Base-by-base conservation (phyloP, 2,329 filamentous ascomycete genomes). In the Hypoxylon sp. region DNA sequence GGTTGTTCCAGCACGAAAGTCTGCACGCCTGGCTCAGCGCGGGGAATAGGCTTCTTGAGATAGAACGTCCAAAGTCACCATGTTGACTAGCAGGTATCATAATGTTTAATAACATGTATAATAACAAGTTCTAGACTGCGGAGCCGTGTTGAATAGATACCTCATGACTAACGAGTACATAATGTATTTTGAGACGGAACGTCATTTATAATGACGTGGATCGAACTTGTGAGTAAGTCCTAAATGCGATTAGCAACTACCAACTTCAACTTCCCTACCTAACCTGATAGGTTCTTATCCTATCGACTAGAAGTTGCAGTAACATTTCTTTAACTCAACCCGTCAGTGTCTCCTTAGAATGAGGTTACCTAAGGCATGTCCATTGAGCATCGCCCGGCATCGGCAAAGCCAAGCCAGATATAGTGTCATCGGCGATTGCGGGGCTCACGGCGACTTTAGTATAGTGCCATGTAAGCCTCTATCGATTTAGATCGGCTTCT, bases 371-470 rank as follows among this genome's bases (percentile, higher is more conserved):
- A 27, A 48, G 27, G 10, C 25, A 35, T 5, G 7, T 42, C 11
- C 55, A 31, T 17, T 87, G n/a, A 58, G 53, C 14, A 25, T 20
- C n/a, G 56, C 48, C 63, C 63, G 63, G 63, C 63, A 66, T 66
- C 57, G 63, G 63, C 57, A 51, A 30, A 44, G 44, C 30, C 35
- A 44, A 22, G 20, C 17, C 22, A 61, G 25, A 55, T 54, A 27
- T 40, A 37, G 11, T 50, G 31, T 48, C 54, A 64, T 64, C 10
- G 30, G 35, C 40, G 13, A 51, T 60, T 51, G 63, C 57, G 63
- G 63, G 63, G 63, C 35, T 56, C 22, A 22, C 20, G 55, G 33
- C 13, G 55, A 11, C 27, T 22, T 55, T n/a, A 40, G 31, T 20
- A 49, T 17, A 25, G 11, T 37, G n/a, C 20, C 35, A 37, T 31